Conservation (phyloP, 1,284 basidiomycete species). For the Malassezia slooffiae region DNA sequence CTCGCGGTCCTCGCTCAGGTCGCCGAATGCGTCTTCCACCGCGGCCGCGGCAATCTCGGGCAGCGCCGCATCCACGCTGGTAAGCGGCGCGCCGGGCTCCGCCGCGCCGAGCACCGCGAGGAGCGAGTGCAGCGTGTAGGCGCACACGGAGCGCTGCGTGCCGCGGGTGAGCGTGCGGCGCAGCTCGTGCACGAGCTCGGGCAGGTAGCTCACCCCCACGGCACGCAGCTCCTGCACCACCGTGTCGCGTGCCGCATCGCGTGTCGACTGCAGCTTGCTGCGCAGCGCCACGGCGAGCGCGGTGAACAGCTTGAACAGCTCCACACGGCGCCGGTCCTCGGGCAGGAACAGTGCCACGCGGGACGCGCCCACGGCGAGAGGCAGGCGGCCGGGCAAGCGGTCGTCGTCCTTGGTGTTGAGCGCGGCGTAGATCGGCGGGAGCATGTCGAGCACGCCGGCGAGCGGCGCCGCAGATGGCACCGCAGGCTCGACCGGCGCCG, state of each 20-base stretch:
- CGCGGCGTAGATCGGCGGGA: conserved; percentile 40
- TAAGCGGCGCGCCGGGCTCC: conserved; percentile 52
- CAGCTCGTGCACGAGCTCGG: conserved; percentile 66
- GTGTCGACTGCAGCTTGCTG: conserved; percentile 83
- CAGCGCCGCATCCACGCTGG: conserved; percentile 54
- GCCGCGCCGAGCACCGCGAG: conserved; percentile 54
- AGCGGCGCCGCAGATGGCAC: conserved; percentile 2
- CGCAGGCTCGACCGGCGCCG: too few relatives aligned
- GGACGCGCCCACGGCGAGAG: conserved; percentile 76
- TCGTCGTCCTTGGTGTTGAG: conserved; percentile 61
- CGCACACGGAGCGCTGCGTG: conserved; percentile 85
- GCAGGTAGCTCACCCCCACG: conserved; percentile 65
- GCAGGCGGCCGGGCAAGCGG: conserved; percentile 59
- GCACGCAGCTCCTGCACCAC: conserved; percentile 68
- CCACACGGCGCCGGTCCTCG: conserved; percentile 49
- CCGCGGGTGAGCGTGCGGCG: conserved; percentile 73
- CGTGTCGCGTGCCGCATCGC: conserved; percentile 76
- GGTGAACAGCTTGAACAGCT: conserved; percentile 69
- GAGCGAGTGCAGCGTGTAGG: conserved; percentile 71
- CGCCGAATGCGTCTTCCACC: conserved; percentile 86
- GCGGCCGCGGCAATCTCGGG: conserved; percentile 73
- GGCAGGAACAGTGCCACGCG: conserved; percentile 76
- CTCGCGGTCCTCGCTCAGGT: conserved; percentile 78
- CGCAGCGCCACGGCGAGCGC: conserved; percentile 76
- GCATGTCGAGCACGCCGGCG: conserved; percentile 18